Conservation (phyloP, 805 yeast genomes). For the Kodamaea laetipori region DNA sequence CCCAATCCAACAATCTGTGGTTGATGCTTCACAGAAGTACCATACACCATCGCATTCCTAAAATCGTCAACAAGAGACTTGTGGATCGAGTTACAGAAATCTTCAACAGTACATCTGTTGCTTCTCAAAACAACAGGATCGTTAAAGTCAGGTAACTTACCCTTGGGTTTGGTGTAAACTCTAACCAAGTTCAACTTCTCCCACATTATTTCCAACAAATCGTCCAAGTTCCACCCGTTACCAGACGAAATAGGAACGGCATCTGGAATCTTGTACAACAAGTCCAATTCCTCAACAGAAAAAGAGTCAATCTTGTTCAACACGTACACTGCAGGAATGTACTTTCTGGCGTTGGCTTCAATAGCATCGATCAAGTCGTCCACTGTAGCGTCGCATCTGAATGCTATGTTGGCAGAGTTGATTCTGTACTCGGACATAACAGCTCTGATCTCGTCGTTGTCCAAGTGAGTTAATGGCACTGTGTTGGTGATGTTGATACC, state of each 20-base stretch:
- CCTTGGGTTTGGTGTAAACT: slow-evolving; percentile 97
- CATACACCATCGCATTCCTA: slow-evolving; percentile 89
- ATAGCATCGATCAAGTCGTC: slow-evolving; percentile 94
- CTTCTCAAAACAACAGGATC: slow-evolving; percentile 93
- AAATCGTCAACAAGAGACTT: slow-evolving; percentile 92
- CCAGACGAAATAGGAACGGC: slow-evolving; percentile 98
- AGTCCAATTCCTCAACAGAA: slow-evolving; percentile 88
- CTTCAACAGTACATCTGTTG: slow-evolving; percentile 84
- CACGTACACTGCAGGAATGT: slow-evolving; percentile 94
- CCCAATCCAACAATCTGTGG: slow-evolving; percentile 92
- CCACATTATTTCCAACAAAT: slow-evolving; percentile 95
- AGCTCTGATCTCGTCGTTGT: slow-evolving; percentile 90
- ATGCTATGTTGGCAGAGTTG: slow-evolving; percentile 93
- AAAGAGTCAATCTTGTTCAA: slow-evolving; percentile 95
- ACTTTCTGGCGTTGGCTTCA: slow-evolving; percentile 86
- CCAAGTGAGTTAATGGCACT: slow-evolving; percentile 87
- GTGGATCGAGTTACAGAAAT: slow-evolving; percentile 95
- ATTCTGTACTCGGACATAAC: slow-evolving; percentile 95
- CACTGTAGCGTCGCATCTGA: slow-evolving; percentile 96
- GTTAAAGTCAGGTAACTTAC: slow-evolving; percentile 85
- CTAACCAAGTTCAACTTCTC: slow-evolving; percentile 84
- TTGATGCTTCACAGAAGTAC: slow-evolving; percentile 94
- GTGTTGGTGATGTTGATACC: slow-evolving; percentile 94
- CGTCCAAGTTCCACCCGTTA: slow-evolving; percentile 96
- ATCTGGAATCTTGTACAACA: slow-evolving; percentile 88